A percentile compares a stretch with the other conserved stretches of the same genome.
phyloP scores from a whole-genome alignment of 768 basidiomycete species.

The Trametes elegans region DNA sequence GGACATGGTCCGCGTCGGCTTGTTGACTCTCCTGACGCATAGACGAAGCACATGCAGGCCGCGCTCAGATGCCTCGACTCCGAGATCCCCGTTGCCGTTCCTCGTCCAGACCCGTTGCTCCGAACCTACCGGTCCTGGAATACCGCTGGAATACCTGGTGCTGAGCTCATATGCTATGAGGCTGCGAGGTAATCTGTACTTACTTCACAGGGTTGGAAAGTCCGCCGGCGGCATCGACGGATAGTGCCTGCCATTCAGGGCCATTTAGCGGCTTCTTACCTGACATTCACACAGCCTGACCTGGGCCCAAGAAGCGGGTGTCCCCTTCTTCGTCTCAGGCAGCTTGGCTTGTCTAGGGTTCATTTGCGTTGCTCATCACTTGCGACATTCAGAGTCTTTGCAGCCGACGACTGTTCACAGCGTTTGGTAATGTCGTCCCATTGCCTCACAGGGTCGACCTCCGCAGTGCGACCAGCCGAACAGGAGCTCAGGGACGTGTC shows the following conservation, averaged over 20 bases:
- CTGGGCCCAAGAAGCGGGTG: too few relatives aligned
- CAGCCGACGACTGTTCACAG: constrained; percentile 22
- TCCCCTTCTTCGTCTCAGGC: constrained; percentile 46
- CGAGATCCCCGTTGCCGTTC: constrained; percentile 21
- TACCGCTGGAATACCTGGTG: constrained; percentile 48
- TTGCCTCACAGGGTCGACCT: too few relatives aligned
- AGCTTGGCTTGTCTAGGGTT: constrained; percentile 53
- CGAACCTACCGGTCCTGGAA: constrained; percentile 35
- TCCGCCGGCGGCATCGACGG: constrained; percentile 36
- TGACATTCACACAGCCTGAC: background rate
- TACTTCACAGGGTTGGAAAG: too few relatives aligned
- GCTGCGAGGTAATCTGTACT: too few relatives aligned
- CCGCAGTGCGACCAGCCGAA: constrained; percentile 52
- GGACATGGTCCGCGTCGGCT: constrained; percentile 51
- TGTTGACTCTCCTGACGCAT: constrained; percentile 52
- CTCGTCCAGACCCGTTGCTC: constrained; percentile 30
- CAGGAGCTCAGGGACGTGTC: constrained; percentile 45
- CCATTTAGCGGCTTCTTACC: constrained; percentile 14
- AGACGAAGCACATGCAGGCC: constrained; percentile 56
- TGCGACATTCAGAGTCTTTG: constrained; percentile 4
- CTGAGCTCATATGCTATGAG: constrained; percentile 63
- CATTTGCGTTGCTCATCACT: constrained; percentile 54
- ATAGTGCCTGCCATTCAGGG: constrained; percentile 27
- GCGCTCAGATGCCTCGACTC: constrained; percentile 46
- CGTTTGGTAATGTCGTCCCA: constrained; percentile 53